phyloP scores from a whole-genome alignment of 768 basidiomycete genomes.

The Holtermanniella nyarrowii region DNA sequence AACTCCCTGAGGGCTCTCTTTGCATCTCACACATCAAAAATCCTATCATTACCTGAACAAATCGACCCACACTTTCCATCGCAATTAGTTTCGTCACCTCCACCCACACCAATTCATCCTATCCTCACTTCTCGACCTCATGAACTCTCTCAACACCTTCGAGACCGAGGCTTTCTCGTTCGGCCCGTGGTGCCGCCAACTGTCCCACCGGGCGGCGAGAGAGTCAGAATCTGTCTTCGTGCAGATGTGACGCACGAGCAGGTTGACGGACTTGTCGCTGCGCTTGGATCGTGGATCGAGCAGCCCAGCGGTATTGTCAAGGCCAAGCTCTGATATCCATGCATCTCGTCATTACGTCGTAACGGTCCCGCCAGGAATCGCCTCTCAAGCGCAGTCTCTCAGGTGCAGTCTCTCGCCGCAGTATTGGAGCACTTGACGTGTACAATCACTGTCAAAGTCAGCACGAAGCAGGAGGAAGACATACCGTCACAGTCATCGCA shows the following conservation, averaged over 20 bases:
- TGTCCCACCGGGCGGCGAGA: conserved; percentile 72
- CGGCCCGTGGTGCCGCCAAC: conserved; percentile 55
- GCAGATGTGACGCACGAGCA: conserved; percentile 60
- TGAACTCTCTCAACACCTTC: conserved; percentile 60
- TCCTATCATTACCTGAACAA: conserved; percentile 1
- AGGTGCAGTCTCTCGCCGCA: conserved; percentile 24
- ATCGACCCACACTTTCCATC: not conserved
- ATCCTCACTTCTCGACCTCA: conserved; percentile 68
- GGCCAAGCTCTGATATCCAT: conserved; percentile 8
- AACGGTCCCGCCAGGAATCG: no score
- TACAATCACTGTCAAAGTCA: conserved; percentile 20
- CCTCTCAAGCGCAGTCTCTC: not conserved
- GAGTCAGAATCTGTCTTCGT: conserved; percentile 81
- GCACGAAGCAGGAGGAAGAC: conserved; percentile 1
- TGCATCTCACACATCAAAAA: conserved; percentile 36
- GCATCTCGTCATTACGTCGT: not conserved
- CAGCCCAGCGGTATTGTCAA: not conserved
- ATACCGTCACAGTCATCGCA: conserved; percentile 39
- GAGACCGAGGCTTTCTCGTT: conserved; percentile 36
- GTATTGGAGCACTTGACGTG: conserved; percentile 38
- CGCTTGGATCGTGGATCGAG: conserved; percentile 42
- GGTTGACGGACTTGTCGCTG: conserved; percentile 51
- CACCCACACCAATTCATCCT: conserved; percentile 69
- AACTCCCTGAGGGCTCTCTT: conserved; percentile 10
- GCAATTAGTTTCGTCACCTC: conserved; percentile 9